A percentile compares a stretch with the other conserved stretches of the same genome.
Evolutionary conservation across 2,329 filamentous ascomycete species (phyloP).

Genomic region (Microdochium paspali): DNA sequence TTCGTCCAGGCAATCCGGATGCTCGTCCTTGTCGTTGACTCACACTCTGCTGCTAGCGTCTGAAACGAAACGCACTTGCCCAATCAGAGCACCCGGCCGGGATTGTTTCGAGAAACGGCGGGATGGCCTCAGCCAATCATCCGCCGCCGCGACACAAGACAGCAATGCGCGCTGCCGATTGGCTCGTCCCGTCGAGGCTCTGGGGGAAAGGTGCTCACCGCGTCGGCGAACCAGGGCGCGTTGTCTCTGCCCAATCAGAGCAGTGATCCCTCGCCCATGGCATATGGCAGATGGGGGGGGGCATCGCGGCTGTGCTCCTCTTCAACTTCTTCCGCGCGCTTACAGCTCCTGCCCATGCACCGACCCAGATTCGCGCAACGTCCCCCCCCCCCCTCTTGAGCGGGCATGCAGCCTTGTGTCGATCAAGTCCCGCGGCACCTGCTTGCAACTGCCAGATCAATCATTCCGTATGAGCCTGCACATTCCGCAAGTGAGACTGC

Average conservation of each 20-base stretch:
- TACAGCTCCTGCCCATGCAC: background rate
- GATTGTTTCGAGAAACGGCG: background rate
- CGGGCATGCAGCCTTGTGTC: background rate
- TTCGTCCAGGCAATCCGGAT: background rate
- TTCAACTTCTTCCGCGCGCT: background rate
- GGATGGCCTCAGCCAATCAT: background rate
- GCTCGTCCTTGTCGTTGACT: background rate
- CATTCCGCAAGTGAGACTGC: background rate
- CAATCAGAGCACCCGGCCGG: background rate
- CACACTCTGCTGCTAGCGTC: background rate
- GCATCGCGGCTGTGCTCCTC: background rate
- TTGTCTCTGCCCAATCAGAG: background rate
- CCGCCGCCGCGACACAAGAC: background rate
- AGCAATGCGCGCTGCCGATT: background rate
- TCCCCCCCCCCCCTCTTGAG: background rate
- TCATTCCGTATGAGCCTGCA: background rate
- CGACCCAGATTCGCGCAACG: background rate
- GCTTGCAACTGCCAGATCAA: too few species aligned
- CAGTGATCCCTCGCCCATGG: background rate
- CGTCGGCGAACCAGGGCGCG: background rate
- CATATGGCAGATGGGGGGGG: too few species aligned
- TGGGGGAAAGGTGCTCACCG: background rate
- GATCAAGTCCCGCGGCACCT: background rate
- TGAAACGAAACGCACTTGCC: background rate
- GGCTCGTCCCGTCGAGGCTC: background rate